Evolutionary conservation across 1,284 basidiomycete species (phyloP), one percentile per base, ranked within the genome.

Genomic region (Pascua guehoae): DNA sequence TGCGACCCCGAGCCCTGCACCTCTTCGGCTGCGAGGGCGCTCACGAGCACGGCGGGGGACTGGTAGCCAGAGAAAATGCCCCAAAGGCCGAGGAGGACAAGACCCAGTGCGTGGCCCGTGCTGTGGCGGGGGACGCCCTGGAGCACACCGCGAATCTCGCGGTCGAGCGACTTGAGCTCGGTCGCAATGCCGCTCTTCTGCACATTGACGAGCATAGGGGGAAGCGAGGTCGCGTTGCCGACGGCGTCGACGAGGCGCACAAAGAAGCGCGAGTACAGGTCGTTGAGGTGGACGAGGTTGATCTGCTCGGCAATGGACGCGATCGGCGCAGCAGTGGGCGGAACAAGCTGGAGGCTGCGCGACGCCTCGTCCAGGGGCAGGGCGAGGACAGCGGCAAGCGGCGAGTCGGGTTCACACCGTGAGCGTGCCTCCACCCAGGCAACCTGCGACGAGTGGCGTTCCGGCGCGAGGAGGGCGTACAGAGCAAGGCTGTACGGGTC

Each of bases 81-180:
- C 75, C 76, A 76, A 11, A 78, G 64, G 38, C 74, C 76, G 37
- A 76, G 72, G 11, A 76, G 62, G 12, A 78, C 75, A 15, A 78
- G 63, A n/a, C 71, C 72, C 7, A 78, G 67, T 8, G 71, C 70
- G 47, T 74, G 73, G 5, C 70, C 64, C 0, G 70, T 59, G 14
- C 70, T 70, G 45, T 71, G 70, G 24, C 65, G 63, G 4, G 71
- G 67, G 3, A 73, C 63, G 17, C 66, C 67, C 37, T 61, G 60
- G 7, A 78, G 59, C 11, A 68, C 63, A 7, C 58, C 63, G 42
- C 67, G 61, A 43, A 76, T 75, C 63, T 76, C 74, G 41, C 63
- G 66, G 14, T 68, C 60, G 10, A 71, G 58, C 15, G 67, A 51
- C 32, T 57, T 57, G 17, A 75, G 65, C 44, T 60, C 61, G 12